Evolutionary conservation across 805 yeast genomes (phyloP).

Genomic region (Dipodascus geniculatus): DNA sequence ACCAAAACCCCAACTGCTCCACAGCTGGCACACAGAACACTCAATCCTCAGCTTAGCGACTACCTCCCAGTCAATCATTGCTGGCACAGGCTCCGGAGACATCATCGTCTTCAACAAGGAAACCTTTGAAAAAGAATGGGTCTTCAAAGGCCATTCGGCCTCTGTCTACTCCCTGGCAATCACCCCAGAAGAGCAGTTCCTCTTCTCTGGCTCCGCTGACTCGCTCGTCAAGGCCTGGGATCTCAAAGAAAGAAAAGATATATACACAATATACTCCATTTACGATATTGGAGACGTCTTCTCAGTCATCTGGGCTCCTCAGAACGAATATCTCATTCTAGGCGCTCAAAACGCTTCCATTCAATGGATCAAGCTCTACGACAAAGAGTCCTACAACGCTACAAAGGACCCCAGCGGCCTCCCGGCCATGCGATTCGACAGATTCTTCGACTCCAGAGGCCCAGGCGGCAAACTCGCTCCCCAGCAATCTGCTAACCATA

Average conservation of each 20-base stretch:
- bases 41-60: slow-evolving; percentile 53
- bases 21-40: slow-evolving; percentile 64
- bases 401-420: slow-evolving; percentile 25
- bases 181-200: slow-evolving; percentile 35
- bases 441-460: slow-evolving; percentile 83
- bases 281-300: slow-evolving; percentile 92
- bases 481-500: slow-evolving; percentile 17
- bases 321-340: slow-evolving; percentile 50
- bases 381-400: slow-evolving; percentile 12
- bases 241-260: slow-evolving; percentile 29
- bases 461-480: slow-evolving; percentile 50
- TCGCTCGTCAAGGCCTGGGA: slow-evolving; percentile 84
- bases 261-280: slow-evolving; percentile 70
- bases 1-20: slow-evolving; percentile 30
- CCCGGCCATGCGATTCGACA: slow-evolving; percentile 63
- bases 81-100: slow-evolving; percentile 84
- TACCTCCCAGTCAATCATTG: slow-evolving; percentile 37
- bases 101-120: slow-evolving; percentile 58
- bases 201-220: slow-evolving; percentile 84
- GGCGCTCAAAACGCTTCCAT: slow-evolving; percentile 92
- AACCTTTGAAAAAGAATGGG: slow-evolving; percentile 45
- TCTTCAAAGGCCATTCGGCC: slow-evolving; percentile 53
- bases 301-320: slow-evolving; percentile 59
- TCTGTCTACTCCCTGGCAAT: slow-evolving; percentile 56
- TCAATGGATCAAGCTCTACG: slow-evolving; percentile 47